Conservation (phyloP, 2,329 filamentous ascomycete genomes). For the Ascochyta lentis region DNA sequence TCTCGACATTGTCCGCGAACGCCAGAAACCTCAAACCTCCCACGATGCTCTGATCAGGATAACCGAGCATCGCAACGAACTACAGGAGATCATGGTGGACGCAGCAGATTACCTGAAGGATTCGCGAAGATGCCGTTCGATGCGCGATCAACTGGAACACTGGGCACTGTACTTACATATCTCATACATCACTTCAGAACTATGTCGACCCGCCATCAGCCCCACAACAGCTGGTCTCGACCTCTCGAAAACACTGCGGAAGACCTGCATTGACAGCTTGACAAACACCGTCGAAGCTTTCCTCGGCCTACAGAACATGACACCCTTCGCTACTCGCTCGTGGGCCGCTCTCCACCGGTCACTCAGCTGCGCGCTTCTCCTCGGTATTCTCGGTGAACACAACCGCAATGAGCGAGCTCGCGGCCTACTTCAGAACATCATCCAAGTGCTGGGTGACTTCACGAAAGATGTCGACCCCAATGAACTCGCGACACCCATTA, state of each 20-base stretch:
- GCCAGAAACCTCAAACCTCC: conserved; percentile 61
- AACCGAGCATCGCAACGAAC: conserved; percentile 62
- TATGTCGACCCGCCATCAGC: conserved; percentile 67
- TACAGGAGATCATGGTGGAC: conserved; percentile 64
- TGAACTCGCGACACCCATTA: conserved; percentile 57
- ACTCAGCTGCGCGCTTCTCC: conserved; percentile 53
- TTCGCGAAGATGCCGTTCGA: conserved; percentile 55
- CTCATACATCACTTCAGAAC: conserved; percentile 67
- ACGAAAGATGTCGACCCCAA: conserved; percentile 55
- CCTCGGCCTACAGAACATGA: conserved; percentile 63
- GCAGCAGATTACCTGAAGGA: conserved; percentile 65
- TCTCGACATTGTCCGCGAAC: conserved; percentile 65
- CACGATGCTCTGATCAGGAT: conserved; percentile 63
- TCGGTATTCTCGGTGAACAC: conserved; percentile 54
- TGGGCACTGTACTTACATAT: conserved; percentile 67
- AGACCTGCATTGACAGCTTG: conserved; percentile 63
- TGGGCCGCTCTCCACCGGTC: conserved; percentile 55
- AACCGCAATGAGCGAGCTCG: conserved; percentile 55
- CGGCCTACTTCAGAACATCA: conserved; percentile 54
- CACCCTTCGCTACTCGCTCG: conserved; percentile 52
- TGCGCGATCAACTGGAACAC: conserved; percentile 64
- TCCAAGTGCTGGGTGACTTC: conserved; percentile 55
- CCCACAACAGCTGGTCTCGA: conserved; percentile 55
- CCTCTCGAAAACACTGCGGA: conserved; percentile 57
- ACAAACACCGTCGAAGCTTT: conserved; percentile 66